Evolutionary conservation across 768 basidiomycete genomes (phyloP).

Genomic region (Rhodotorula sphaerocarpa): DNA sequence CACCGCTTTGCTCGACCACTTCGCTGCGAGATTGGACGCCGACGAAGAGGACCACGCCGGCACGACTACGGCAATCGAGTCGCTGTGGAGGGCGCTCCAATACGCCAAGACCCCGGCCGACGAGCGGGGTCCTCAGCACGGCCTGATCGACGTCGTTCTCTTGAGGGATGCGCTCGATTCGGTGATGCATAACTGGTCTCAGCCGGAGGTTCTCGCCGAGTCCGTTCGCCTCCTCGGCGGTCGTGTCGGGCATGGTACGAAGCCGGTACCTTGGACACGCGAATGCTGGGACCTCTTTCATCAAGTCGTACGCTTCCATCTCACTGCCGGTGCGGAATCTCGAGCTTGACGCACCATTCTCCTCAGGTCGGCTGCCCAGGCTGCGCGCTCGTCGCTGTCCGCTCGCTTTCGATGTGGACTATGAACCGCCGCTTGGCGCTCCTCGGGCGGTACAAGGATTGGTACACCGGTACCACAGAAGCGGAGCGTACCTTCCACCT

Average conservation of each 20-base stretch:
- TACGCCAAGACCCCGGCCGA: conserved; percentile 5
- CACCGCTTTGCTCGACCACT: too few species aligned
- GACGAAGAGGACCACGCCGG: neutral
- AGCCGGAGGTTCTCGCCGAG: neutral
- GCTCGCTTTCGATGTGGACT: conserved; percentile 10
- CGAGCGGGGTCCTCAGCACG: neutral
- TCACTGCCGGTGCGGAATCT: too few species aligned
- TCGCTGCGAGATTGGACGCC: neutral
- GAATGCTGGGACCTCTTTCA: conserved; percentile 33
- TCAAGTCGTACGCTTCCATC: neutral
- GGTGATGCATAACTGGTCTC: conserved; percentile 1
- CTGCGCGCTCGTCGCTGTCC: conserved; percentile 26
- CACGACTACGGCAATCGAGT: too few species aligned
- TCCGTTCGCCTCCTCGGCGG: conserved; percentile 20
- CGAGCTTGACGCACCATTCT: too few species aligned
- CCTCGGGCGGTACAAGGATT: conserved; percentile 27
- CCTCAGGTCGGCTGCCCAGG: conserved; percentile 25
- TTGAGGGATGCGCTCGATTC: conserved; percentile 14
- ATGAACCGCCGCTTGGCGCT: conserved; percentile 31
- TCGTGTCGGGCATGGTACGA: conserved; percentile 8
- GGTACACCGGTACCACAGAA: conserved; percentile 3
- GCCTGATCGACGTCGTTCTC: conserved; percentile 21
- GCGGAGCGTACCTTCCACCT: conserved; percentile 30
- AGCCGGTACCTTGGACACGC: neutral
- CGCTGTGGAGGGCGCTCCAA: conserved; percentile 30